Conservation (phyloP, 2,329 filamentous ascomycete genomes). For the Pseudocercospora pini-densiflorae region DNA sequence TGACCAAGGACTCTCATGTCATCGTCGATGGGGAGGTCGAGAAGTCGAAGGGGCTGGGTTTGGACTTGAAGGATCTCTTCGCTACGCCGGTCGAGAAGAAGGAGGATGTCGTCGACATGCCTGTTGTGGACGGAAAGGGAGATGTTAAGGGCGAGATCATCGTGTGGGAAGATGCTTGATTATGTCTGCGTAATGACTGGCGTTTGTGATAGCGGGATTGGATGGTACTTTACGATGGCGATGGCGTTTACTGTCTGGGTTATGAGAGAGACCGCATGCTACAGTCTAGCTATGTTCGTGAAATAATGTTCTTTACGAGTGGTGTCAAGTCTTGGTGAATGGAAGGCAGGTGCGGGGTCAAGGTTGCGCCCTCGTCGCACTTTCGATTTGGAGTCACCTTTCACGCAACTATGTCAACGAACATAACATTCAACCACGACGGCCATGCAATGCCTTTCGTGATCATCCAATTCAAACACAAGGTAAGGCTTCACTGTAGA, state of each 20-base stretch:
- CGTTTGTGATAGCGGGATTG: background rate
- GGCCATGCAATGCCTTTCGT: background rate
- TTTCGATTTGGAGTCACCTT: constrained; percentile 2
- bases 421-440: background rate
- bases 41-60: constrained; percentile 23
- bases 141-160: constrained; percentile 33
- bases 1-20: constrained; percentile 39
- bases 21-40: constrained; percentile 11
- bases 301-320: background rate
- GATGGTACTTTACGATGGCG: constrained; percentile 3
- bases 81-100: constrained; percentile 15
- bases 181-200: background rate
- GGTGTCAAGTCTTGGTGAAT: background rate
- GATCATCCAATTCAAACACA: background rate
- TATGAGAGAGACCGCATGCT: background rate
- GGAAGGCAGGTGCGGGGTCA: background rate
- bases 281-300: constrained; percentile 5
- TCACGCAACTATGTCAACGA: background rate
- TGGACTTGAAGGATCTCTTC: constrained; percentile 17
- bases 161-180: constrained; percentile 35
- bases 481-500: background rate
- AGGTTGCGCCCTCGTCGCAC: background rate
- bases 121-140: constrained; percentile 17
- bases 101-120: constrained; percentile 4
- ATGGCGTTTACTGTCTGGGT: constrained; percentile 1